Conservation (phyloP, 1,284 basidiomycete genomes). For the Grifola frondosa region DNA sequence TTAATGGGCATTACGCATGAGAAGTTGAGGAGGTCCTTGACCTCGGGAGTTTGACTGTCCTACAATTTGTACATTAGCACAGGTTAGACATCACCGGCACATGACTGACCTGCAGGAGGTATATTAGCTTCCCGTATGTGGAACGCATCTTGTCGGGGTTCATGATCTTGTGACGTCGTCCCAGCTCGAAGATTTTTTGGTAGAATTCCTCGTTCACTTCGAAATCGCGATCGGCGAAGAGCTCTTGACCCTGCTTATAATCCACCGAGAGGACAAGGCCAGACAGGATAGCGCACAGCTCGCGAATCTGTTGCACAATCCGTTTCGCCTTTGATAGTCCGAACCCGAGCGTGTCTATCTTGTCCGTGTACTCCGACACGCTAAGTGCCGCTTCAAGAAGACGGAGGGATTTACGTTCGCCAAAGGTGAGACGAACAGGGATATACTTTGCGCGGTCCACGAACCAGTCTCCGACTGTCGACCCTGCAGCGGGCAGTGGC, state of each 20-base stretch:
- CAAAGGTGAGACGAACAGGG: constrained; percentile 67
- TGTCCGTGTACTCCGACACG: constrained; percentile 84
- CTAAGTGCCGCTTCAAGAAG: constrained; percentile 76
- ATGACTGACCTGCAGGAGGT: constrained; percentile 65
- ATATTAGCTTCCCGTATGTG: constrained; percentile 82
- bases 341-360: constrained; percentile 75
- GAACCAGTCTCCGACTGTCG: constrained; percentile 76
- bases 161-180: constrained; percentile 83
- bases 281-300: constrained; percentile 80
- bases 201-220: constrained; percentile 74
- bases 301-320: constrained; percentile 78
- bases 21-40: constrained; percentile 73
- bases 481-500: constrained; percentile 52
- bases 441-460: constrained; percentile 75
- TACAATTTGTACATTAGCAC: constrained; percentile 26
- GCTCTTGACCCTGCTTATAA: constrained; percentile 81
- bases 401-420: constrained; percentile 76
- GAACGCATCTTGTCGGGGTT: constrained; percentile 85
- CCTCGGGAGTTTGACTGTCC: constrained; percentile 78
- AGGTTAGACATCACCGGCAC: too few relatives aligned
- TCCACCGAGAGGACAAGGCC: constrained; percentile 76
- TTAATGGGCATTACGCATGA: constrained; percentile 72
- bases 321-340: constrained; percentile 75
- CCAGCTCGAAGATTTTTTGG: constrained; percentile 73
- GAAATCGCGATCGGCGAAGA: constrained; percentile 77